Conservation (phyloP, 164 flowering plant species). For the Berberis vulgaris region DNA sequence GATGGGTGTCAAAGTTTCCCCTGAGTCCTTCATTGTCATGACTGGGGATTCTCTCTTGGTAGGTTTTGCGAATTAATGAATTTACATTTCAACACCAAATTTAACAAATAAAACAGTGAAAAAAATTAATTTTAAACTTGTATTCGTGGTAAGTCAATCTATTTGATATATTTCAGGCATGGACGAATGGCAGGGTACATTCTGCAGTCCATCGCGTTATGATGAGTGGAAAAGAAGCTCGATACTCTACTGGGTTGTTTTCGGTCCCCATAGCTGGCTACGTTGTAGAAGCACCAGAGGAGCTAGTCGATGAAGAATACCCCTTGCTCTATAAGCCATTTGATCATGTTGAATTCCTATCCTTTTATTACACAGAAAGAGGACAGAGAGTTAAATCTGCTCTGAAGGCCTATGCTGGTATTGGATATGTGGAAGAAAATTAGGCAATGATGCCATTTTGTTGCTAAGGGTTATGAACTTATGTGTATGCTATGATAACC, state of each 20-base stretch:
- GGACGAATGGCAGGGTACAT: constrained; percentile 41
- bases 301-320: not conserved
- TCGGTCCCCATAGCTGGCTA: constrained; percentile 25
- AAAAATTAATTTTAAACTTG: not conserved
- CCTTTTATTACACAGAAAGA: too few relatives aligned
- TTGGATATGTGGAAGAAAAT: too few relatives aligned
- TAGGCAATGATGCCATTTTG: too few relatives aligned
- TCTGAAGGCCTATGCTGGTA: too few relatives aligned
- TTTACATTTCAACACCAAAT: not conserved
- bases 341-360: too few relatives aligned
- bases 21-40: not conserved
- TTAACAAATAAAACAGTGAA: not conserved
- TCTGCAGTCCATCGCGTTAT: constrained; percentile 40
- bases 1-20: not conserved
- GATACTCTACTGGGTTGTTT: constrained; percentile 11
- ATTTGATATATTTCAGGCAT: constrained; percentile 22
- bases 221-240: constrained; percentile 38
- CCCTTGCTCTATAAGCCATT: not conserved
- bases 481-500: too few relatives aligned
- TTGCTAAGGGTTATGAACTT: too few relatives aligned
- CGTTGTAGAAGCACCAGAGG: not conserved
- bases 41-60: not conserved
- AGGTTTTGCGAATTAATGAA: not conserved
- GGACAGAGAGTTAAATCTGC: too few relatives aligned
- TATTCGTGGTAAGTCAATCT: not conserved